These are phyloP conservation scores for Pseudognaphalium luteoalbum DNA, from an alignment of 129 eudicot genomes.

Conservation along the genomic window DNA sequence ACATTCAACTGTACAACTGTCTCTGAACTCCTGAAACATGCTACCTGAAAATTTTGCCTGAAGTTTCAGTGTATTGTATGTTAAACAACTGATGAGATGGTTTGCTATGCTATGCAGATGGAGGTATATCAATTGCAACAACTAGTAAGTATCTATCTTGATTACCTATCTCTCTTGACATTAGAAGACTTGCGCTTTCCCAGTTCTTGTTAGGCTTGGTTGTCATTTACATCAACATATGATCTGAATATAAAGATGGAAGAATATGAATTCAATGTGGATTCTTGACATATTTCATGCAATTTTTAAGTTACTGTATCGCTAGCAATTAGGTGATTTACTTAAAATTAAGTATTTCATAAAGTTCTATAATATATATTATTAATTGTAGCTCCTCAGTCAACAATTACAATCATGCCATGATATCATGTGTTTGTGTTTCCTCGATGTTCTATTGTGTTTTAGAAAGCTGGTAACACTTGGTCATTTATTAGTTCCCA, in stretches of 20 bases:
- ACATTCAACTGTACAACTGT: background rate
- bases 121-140: slow-evolving; percentile 69
- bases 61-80: background rate
- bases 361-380: background rate
- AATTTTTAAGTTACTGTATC: background rate
- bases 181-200: background rate
- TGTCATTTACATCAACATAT: slow-evolving; percentile 7
- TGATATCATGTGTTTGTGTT: background rate
- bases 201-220: slow-evolving; percentile 9
- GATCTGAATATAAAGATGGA: background rate
- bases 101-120: slow-evolving; percentile 65
- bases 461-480: slow-evolving; percentile 2
- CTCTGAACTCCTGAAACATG: slow-evolving; percentile 5
- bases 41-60: background rate
- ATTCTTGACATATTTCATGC: slow-evolving; percentile 18
- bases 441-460: slow-evolving; percentile 1
- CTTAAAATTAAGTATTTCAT: background rate
- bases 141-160: slow-evolving; percentile 63
- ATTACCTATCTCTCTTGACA: background rate
- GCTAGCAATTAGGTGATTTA: background rate
- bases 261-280: background rate
- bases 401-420: background rate
- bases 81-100: slow-evolving; percentile 20
- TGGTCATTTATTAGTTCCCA: background rate
- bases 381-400: background rate